Evolutionary conservation across 2,329 filamentous ascomycete genomes (phyloP).

Genomic region (Laburnicola sp.): DNA sequence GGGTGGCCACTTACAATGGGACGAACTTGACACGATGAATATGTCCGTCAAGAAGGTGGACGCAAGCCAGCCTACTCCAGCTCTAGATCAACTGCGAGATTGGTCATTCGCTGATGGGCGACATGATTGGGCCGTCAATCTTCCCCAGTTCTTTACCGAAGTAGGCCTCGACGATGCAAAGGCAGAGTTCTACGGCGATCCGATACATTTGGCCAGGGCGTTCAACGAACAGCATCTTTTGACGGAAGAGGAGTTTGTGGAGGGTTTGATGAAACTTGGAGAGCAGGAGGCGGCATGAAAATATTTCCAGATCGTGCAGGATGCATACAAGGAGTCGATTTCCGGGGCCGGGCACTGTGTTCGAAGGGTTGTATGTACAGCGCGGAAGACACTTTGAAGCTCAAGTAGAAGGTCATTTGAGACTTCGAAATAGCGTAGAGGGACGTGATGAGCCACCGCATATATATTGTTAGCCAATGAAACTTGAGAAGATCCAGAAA

Average conservation of each 20-base stretch:
- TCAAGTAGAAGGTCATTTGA: too few relatives aligned
- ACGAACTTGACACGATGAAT: slow-evolving; percentile 6
- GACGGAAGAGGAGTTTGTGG: background rate
- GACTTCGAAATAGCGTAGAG: too few relatives aligned
- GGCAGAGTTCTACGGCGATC: background rate
- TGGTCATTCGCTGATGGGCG: background rate
- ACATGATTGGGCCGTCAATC: background rate
- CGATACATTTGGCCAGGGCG: background rate
- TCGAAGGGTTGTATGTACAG: background rate
- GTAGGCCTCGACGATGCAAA: background rate
- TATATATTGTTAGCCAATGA: too few relatives aligned
- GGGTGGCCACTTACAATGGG: slow-evolving; percentile 16
- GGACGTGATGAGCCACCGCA: too few relatives aligned
- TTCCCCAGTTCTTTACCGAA: background rate
- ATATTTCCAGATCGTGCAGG: background rate
- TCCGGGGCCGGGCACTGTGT: background rate
- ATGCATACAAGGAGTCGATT: background rate
- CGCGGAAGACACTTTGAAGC: background rate
- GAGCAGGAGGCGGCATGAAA: background rate
- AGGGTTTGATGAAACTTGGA: background rate
- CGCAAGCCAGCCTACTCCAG: background rate
- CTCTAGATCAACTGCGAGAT: background rate
- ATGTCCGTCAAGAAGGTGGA: background rate
- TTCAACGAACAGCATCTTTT: background rate
- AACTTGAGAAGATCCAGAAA: too few relatives aligned